Evolutionary conservation across 169 alveolate genomes (phyloP).

Genomic region (Plasmodium relictum): DNA sequence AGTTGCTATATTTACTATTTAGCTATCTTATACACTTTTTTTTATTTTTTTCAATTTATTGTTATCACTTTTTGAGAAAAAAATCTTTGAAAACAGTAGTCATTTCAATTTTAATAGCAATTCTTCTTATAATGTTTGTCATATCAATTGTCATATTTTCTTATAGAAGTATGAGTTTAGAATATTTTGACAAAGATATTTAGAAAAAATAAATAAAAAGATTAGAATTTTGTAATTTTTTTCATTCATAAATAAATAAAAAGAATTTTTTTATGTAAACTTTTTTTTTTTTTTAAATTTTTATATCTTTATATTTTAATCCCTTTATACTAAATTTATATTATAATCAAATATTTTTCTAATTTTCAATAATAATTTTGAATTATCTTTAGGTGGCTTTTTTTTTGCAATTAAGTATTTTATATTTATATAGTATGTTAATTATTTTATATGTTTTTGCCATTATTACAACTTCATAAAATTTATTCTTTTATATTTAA

Average conservation of each 20-base stretch:
- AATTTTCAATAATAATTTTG: too few species aligned
- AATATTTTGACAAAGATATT: conserved; percentile 45
- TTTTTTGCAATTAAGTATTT: too few species aligned
- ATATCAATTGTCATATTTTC: conserved; percentile 24
- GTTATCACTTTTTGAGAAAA: conserved; percentile 1
- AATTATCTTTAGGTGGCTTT: too few species aligned
- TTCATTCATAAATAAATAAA: too few species aligned
- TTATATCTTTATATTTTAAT: too few species aligned
- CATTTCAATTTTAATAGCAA: conserved; percentile 17
- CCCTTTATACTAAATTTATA: too few species aligned
- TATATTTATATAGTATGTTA: too few species aligned
- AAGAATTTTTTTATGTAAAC: background rate
- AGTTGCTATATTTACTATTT: conserved; percentile 13
- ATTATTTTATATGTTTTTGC: too few species aligned
- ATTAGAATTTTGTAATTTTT: too few species aligned
- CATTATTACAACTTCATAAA: too few species aligned
- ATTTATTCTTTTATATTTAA: too few species aligned
- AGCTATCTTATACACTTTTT: conserved; percentile 19
- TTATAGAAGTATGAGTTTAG: conserved; percentile 55
- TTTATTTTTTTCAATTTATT: background rate
- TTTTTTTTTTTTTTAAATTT: background rate
- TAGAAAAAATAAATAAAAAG: background rate
- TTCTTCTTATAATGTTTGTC: conserved; percentile 30
- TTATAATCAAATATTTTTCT: too few species aligned
- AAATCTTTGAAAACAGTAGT: conserved; percentile 12